Conservation (phyloP, 768 basidiomycete species). For the Auricularia sp. region DNA sequence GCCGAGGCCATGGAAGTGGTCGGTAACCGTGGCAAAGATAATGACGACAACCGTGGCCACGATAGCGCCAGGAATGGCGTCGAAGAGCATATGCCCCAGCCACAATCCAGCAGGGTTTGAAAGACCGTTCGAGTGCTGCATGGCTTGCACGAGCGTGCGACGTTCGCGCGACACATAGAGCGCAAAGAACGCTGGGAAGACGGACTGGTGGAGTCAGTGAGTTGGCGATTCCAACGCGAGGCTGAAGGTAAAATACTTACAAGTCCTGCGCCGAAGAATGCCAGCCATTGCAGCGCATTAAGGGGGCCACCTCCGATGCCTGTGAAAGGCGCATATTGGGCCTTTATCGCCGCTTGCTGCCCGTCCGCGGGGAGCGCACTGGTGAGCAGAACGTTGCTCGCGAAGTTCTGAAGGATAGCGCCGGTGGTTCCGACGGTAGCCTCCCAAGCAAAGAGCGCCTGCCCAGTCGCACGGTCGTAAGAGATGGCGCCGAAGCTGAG, state of each 20-base stretch:
- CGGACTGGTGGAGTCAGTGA: constrained; percentile 31
- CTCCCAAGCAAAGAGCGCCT: constrained; percentile 62
- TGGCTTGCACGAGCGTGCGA: constrained; percentile 59
- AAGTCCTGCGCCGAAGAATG: constrained; percentile 66
- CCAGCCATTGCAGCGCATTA: constrained; percentile 59
- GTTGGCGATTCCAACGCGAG: no score
- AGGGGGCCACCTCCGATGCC: constrained; percentile 44
- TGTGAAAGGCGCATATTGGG: constrained; percentile 51
- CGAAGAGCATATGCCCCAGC: constrained; percentile 72
- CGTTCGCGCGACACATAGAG: constrained; percentile 69
- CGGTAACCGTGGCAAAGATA: constrained; percentile 43
- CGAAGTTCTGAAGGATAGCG: constrained; percentile 54
- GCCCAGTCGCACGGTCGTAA: constrained; percentile 37
- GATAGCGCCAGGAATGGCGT: constrained; percentile 49
- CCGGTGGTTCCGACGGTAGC: constrained; percentile 50
- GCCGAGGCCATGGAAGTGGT: constrained; percentile 61
- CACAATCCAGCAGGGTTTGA: constrained; percentile 60
- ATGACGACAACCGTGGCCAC: constrained; percentile 54
- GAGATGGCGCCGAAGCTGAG: constrained; percentile 63
- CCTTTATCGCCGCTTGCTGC: constrained; percentile 34
- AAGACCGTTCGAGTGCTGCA: constrained; percentile 72
- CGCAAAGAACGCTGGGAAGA: constrained; percentile 74
- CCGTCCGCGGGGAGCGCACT: constrained; percentile 33
- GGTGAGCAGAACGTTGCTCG: constrained; percentile 49
- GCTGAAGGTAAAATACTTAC: constrained; percentile 25